phyloP scores from a whole-genome alignment of 306 rosid species.

The Medicago arabica region DNA sequence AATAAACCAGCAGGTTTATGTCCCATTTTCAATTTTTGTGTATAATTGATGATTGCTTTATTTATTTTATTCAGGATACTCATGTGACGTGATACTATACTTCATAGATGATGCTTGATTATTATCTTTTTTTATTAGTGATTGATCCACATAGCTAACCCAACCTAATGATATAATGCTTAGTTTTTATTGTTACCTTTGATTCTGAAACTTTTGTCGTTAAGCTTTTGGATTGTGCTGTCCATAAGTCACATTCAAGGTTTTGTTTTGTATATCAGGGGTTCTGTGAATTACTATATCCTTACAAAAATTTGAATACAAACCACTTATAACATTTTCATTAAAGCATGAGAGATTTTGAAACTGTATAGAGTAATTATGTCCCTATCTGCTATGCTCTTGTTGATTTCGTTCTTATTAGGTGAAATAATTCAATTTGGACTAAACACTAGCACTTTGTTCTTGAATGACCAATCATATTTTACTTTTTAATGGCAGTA shows the following conservation, averaged over 20 bases:
- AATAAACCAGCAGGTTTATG: slow-evolving; percentile 76
- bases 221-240: background rate
- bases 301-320: background rate
- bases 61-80: background rate
- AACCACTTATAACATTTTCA: background rate
- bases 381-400: slow-evolving; percentile 14
- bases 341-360: background rate
- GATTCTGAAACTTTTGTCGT: background rate
- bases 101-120: background rate
- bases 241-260: background rate
- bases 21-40: slow-evolving; percentile 12
- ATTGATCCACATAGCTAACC: background rate
- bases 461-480: slow-evolving; percentile 12
- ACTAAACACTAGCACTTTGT: background rate
- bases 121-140: background rate
- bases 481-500: background rate
- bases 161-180: background rate
- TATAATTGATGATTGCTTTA: background rate
- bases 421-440: slow-evolving; percentile 6
- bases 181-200: background rate
- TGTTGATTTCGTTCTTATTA: slow-evolving; percentile 8
- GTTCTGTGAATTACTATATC: background rate
- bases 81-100: background rate
- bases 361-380: slow-evolving; percentile 2
- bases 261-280: background rate